Percentiles rank a stretch among this genome's conserved stretches.
phyloP scores from a whole-genome alignment of 306 rosid species.

The Cucurbita moschata region DNA sequence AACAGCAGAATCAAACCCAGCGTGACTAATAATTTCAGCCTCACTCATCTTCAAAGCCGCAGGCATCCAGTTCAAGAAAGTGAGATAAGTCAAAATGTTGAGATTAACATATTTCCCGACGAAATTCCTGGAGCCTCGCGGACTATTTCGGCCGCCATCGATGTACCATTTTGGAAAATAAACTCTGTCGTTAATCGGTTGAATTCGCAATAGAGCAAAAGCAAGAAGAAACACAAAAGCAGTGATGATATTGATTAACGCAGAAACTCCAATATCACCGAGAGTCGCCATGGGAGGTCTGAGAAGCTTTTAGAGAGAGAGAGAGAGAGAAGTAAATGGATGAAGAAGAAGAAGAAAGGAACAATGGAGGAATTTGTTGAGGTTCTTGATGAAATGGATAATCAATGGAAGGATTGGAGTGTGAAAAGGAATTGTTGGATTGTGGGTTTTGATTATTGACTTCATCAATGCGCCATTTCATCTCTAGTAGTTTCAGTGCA shows the following conservation, averaged over 20 bases:
- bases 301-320: not conserved
- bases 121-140: constrained; percentile 47
- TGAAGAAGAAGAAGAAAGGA: not conserved
- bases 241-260: constrained; percentile 51
- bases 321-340: too few relatives aligned
- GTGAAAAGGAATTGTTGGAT: not conserved
- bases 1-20: constrained; percentile 95
- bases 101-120: constrained; percentile 79
- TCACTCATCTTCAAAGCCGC: constrained; percentile 75
- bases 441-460: constrained; percentile 20
- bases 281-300: constrained; percentile 60
- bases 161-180: constrained; percentile 89
- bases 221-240: constrained; percentile 78
- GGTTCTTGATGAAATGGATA: not conserved
- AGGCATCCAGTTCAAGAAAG: constrained; percentile 96
- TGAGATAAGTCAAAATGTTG: constrained; percentile 53
- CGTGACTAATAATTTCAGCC: constrained; percentile 65
- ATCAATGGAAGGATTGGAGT: not conserved
- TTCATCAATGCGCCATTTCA: constrained; percentile 1
- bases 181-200: constrained; percentile 85
- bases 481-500: constrained; percentile 12
- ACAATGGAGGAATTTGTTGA: not conserved
- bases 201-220: constrained; percentile 73
- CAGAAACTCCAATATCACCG: constrained; percentile 80
- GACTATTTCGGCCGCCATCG: constrained; percentile 53